These are phyloP conservation scores for Lentinula boryana DNA, from an alignment of 768 basidiomycete species.

Conservation along the genomic window DNA sequence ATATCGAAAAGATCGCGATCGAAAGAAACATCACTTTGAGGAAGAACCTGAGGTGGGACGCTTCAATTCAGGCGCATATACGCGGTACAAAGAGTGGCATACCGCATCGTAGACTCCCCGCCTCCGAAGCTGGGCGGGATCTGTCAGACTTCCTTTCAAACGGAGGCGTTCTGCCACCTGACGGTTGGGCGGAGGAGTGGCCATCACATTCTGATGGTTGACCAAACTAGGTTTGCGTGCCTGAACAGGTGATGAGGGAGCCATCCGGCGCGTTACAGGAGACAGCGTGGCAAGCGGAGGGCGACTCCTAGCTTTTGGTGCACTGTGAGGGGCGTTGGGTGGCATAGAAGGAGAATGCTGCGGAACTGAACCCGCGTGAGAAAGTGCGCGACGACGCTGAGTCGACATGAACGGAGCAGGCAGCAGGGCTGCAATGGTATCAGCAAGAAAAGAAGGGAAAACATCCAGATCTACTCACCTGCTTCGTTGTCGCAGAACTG, in stretches of 20 bases:
- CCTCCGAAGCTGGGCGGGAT: constrained; percentile 52
- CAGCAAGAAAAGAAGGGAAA: constrained; percentile 11
- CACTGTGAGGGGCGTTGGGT: constrained; percentile 23
- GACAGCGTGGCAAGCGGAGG: constrained; percentile 4
- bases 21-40: constrained; percentile 30
- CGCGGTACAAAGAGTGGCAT: constrained; percentile 25
- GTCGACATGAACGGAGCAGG: constrained; percentile 53
- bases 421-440: constrained; percentile 33
- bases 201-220: constrained; percentile 28
- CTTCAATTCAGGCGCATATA: neutral
- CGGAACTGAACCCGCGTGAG: constrained; percentile 46
- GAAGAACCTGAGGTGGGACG: constrained; percentile 18
- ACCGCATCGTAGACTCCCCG: constrained; percentile 38
- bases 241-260: constrained; percentile 9
- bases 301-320: constrained; percentile 16
- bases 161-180: constrained; percentile 49
- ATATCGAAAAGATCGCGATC: constrained; percentile 65
- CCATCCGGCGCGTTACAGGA: constrained; percentile 5
- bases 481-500: constrained; percentile 43
- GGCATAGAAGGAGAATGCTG: constrained; percentile 22
- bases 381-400: constrained; percentile 47
- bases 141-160: constrained; percentile 66
- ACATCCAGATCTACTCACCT: constrained; percentile 25
- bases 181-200: constrained; percentile 67
- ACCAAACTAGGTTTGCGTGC: constrained; percentile 3